Evolutionary conservation across 495 filamentous ascomycete species (phyloP).

Genomic region (Penicillium tannophilum): DNA sequence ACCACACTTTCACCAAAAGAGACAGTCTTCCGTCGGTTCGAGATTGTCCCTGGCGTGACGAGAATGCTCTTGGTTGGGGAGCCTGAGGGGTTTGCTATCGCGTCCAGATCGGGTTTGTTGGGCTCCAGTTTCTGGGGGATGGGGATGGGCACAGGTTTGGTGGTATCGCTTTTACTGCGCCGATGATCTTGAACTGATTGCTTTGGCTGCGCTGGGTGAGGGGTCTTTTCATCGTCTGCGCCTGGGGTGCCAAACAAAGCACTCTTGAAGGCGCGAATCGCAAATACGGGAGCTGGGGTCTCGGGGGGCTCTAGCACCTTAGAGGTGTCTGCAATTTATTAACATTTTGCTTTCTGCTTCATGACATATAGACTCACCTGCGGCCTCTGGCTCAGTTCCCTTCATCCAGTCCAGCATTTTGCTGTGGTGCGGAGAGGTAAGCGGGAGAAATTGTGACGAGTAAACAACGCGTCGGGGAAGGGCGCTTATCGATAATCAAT

Average conservation of each 20-base stretch:
- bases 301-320: constrained; percentile 69
- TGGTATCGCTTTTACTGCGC: constrained; percentile 24
- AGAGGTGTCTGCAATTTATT: constrained; percentile 33
- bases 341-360: constrained; percentile 16
- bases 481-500: constrained; percentile 26
- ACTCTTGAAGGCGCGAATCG: constrained; percentile 87
- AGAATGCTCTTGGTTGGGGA: constrained; percentile 83
- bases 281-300: constrained; percentile 92
- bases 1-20: constrained; percentile 77
- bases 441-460: constrained; percentile 3
- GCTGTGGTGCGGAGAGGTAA: constrained; percentile 12
- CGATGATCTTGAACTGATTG: constrained; percentile 26
- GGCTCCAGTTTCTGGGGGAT: constrained; percentile 27
- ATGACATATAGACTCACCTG: constrained; percentile 21
- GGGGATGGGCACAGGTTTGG: constrained; percentile 21
- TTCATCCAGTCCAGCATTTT: constrained; percentile 58
- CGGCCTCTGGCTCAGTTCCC: constrained; percentile 46
- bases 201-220: constrained; percentile 20
- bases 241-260: constrained; percentile 87
- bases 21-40: constrained; percentile 81
- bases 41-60: constrained; percentile 82
- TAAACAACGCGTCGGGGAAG: constrained; percentile 20
- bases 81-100: constrained; percentile 37
- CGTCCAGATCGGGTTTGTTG: constrained; percentile 29
- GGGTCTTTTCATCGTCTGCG: constrained; percentile 40